A percentile compares a stretch with the other conserved stretches of the same genome.
Conservation (phyloP, 192 early-diverging fungal genomes). For the Backusella luteola region DNA sequence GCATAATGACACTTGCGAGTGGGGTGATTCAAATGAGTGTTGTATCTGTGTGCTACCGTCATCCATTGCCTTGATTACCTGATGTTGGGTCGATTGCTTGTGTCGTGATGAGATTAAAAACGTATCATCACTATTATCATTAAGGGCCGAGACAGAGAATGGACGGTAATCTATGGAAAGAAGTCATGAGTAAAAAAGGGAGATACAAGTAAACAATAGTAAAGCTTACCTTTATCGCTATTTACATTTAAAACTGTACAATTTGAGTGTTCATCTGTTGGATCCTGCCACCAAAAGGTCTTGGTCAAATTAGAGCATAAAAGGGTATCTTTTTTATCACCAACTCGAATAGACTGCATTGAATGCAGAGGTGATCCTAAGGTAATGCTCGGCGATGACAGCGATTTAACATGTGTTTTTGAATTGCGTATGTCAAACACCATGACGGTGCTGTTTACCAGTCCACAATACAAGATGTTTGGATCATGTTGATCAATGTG, state of each 20-base stretch:
- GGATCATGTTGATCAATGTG: constrained; percentile 3
- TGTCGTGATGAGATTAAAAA: neutral
- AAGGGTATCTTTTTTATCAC: neutral
- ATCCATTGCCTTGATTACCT: neutral
- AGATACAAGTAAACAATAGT: neutral
- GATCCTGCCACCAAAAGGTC: constrained; percentile 5
- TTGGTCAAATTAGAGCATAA: constrained; percentile 9
- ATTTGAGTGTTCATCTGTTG: neutral
- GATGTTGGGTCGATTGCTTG: neutral
- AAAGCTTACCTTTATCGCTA: neutral
- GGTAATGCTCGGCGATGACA: neutral
- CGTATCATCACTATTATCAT: neutral
- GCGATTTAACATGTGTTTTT: neutral
- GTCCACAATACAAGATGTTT: constrained; percentile 26
- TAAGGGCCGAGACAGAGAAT: neutral
- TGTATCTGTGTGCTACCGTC: neutral
- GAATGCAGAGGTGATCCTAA: constrained; percentile 2
- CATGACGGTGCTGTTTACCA: constrained; percentile 15
- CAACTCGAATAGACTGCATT: neutral
- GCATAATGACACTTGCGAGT: neutral
- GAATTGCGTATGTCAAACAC: constrained; percentile 27
- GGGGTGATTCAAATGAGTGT: neutral
- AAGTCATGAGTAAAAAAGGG: neutral
- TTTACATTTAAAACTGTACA: neutral
- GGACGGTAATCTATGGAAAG: neutral